phyloP scores from a whole-genome alignment of 805 yeast genomes.

The Cyberlindnera subsufficiens region DNA sequence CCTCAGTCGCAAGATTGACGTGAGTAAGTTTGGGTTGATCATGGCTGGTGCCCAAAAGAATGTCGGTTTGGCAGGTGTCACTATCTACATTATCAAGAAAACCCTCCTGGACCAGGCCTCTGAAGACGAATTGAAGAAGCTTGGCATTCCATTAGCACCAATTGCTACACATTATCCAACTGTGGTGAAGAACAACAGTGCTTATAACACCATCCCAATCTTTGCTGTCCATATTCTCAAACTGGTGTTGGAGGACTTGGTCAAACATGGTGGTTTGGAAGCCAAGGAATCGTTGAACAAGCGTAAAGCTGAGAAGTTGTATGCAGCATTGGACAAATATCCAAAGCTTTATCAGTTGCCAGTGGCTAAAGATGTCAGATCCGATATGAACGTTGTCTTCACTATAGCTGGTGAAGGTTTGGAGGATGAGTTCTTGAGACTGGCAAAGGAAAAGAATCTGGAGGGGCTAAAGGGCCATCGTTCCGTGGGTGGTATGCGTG shows the following conservation, averaged over 20 bases:
- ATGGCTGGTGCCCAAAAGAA: conserved; percentile 99
- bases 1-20: conserved; percentile 74
- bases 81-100: conserved; percentile 86
- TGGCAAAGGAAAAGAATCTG: conserved; percentile 54
- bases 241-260: conserved; percentile 61
- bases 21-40: conserved; percentile 78
- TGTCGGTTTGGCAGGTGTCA: conserved; percentile 93
- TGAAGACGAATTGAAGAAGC: conserved; percentile 50
- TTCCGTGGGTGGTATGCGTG: conserved; percentile 95
- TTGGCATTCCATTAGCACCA: conserved; percentile 77
- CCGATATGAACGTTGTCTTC: conserved; percentile 92
- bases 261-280: conserved; percentile 67
- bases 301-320: conserved; percentile 58
- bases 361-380: conserved; percentile 59
- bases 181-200: conserved; percentile 82
- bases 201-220: conserved; percentile 94
- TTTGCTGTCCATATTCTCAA: conserved; percentile 84
- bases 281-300: conserved; percentile 52
- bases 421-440: conserved; percentile 65
- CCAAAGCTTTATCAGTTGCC: conserved; percentile 63
- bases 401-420: conserved; percentile 57
- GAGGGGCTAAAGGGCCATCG: conserved; percentile 92
- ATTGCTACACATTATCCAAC: conserved; percentile 85
- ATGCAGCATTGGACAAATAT: conserved; percentile 57
- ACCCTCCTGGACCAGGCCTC: conserved; percentile 61